Evolutionary conservation across 2,329 filamentous ascomycete species (phyloP).

Genomic region (Botrytis fragariae): DNA sequence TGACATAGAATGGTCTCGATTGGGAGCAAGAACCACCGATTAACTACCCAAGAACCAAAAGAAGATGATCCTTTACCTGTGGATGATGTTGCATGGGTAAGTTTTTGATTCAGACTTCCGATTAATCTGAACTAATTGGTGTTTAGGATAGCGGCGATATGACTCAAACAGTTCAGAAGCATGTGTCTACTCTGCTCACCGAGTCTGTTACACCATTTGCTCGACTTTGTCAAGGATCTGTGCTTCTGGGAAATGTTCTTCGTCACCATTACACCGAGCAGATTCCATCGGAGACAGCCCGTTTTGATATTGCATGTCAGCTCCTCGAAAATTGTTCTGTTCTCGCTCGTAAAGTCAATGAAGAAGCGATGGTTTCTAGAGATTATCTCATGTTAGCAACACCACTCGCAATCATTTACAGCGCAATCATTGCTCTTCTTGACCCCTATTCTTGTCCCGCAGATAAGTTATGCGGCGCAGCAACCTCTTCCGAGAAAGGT

Average conservation of each 20-base stretch:
- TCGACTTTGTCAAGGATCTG: conserved; percentile 45
- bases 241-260: conserved; percentile 40
- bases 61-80: conserved; percentile 30
- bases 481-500: conserved; percentile 30
- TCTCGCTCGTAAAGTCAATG: conserved; percentile 31
- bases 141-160: conserved; percentile 42
- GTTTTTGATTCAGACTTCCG: conserved; percentile 6
- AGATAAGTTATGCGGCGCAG: conserved; percentile 19
- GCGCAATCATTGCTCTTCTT: conserved; percentile 38
- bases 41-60: conserved; percentile 36
- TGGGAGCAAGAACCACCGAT: conserved; percentile 34
- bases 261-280: conserved; percentile 34
- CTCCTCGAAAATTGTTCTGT: conserved; percentile 33
- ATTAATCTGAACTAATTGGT: conserved; percentile 11
- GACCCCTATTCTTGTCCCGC: conserved; percentile 41
- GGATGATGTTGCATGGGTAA: conserved; percentile 44
- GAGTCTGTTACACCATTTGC: conserved; percentile 50
- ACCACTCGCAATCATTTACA: conserved; percentile 35
- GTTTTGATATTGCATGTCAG: conserved; percentile 30
- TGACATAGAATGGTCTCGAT: conserved; percentile 34
- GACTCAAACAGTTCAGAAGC: conserved; percentile 32
- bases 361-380: conserved; percentile 29
- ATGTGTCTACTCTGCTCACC: conserved; percentile 42
- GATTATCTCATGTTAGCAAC: conserved; percentile 33
- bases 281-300: conserved; percentile 27